A percentile compares a stretch with the other conserved stretches of the same genome.
These are phyloP conservation scores for Acephala macrosclerotiorum DNA, from an alignment of 2,329 filamentous ascomycete species.

Conservation along the genomic window DNA sequence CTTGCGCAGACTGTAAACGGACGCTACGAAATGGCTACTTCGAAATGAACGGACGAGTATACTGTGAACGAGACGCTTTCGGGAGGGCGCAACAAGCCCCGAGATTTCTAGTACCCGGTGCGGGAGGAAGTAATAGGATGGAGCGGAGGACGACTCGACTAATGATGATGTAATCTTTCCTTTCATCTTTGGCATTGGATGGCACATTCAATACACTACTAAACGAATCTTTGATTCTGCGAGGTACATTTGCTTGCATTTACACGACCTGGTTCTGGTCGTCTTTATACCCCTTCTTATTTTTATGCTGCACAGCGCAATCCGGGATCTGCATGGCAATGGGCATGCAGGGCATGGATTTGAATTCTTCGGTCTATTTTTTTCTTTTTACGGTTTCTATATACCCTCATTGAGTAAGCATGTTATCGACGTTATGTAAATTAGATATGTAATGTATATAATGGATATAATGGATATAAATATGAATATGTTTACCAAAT, in stretches of 20 bases:
- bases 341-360: slow-evolving; percentile 19
- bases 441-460: slow-evolving; percentile 7
- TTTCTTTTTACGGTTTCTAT: slow-evolving; percentile 13
- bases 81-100: slow-evolving; percentile 38
- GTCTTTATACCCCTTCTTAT: slow-evolving; percentile 31
- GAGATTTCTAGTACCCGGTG: slow-evolving; percentile 31
- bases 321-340: slow-evolving; percentile 26
- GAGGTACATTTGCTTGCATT: slow-evolving; percentile 23
- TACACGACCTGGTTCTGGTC: slow-evolving; percentile 28
- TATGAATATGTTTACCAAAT: slow-evolving; percentile 6
- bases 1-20: slow-evolving; percentile 78
- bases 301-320: slow-evolving; percentile 1
- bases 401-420: slow-evolving; percentile 5
- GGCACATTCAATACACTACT: not conserved
- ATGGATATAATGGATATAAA: slow-evolving; percentile 10
- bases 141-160: slow-evolving; percentile 57
- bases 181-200: not conserved
- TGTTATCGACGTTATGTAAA: slow-evolving; percentile 7
- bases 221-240: not conserved
- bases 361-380: slow-evolving; percentile 16
- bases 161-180: slow-evolving; percentile 54
- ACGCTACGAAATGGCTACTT: slow-evolving; percentile 87
- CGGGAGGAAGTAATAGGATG: slow-evolving; percentile 44
- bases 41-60: slow-evolving; percentile 80
- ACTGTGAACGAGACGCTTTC: slow-evolving; percentile 86